Percentiles rank a stretch among this genome's conserved stretches.
Evolutionary conservation across 2,329 filamentous ascomycete species (phyloP).

Genomic region (Fusarium sp.): DNA sequence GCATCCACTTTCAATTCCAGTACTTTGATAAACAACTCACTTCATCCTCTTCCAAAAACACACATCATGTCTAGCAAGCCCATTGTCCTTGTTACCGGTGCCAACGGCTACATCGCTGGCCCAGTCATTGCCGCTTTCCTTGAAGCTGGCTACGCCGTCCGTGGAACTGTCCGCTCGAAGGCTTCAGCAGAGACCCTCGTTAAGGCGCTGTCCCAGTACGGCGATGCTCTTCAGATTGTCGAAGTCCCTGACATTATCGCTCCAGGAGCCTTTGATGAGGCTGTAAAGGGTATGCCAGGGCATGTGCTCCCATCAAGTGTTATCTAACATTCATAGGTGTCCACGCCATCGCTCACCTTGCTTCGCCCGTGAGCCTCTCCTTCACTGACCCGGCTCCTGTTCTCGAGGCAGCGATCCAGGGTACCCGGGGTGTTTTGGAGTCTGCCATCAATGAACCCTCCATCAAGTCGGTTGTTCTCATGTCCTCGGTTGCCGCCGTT

Average conservation of each 20-base stretch:
- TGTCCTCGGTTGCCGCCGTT: conserved; percentile 43
- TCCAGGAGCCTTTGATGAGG: conserved; percentile 51
- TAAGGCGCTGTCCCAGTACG: conserved; percentile 34
- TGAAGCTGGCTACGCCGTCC: conserved; percentile 52
- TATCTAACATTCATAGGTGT: conserved; percentile 27
- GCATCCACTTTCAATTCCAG: neutral
- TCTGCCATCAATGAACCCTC: conserved; percentile 38
- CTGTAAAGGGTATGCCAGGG: conserved; percentile 45
- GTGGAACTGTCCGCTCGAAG: conserved; percentile 52
- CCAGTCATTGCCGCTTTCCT: conserved; percentile 53
- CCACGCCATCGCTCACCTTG: conserved; percentile 41
- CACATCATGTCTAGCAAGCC: conserved; percentile 36
- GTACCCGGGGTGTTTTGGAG: conserved; percentile 34
- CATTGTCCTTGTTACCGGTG: conserved; percentile 53
- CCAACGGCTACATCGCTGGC: conserved; percentile 55
- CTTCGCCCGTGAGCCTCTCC: conserved; percentile 31
- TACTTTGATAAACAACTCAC: neutral
- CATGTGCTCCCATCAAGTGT: neutral
- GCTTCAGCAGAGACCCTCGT: conserved; percentile 35
- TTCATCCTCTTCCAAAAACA: neutral
- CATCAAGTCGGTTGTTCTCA: conserved; percentile 41
- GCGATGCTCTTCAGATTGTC: conserved; percentile 39
- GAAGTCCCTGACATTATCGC: conserved; percentile 52
- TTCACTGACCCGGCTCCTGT: conserved; percentile 40
- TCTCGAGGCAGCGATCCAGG: conserved; percentile 34